A percentile compares a stretch with the other conserved stretches of the same genome.
phyloP scores from a whole-genome alignment of 2,329 filamentous ascomycete genomes.

The Curvularia eragrostidis region DNA sequence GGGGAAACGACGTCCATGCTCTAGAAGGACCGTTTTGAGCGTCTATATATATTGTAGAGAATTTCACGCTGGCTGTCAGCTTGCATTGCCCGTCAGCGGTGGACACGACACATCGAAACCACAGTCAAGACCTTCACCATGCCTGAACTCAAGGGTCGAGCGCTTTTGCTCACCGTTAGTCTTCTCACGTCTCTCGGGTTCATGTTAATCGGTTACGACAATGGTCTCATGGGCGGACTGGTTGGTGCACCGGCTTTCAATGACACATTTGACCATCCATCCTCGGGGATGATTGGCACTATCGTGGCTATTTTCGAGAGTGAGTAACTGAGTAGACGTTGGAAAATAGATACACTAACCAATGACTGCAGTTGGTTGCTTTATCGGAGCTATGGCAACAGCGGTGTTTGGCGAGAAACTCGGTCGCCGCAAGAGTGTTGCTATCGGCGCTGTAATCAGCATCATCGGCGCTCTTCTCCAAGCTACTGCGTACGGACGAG shows the following conservation, averaged over 20 bases:
- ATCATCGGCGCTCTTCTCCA: slow-evolving; percentile 24
- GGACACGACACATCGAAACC: neutral
- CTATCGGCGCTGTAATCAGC: slow-evolving; percentile 24
- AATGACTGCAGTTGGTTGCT: slow-evolving; percentile 47
- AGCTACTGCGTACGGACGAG: slow-evolving; percentile 19
- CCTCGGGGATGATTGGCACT: slow-evolving; percentile 27
- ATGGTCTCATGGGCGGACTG: slow-evolving; percentile 71
- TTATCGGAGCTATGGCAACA: slow-evolving; percentile 47
- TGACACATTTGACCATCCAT: slow-evolving; percentile 24
- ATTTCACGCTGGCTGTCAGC: neutral
- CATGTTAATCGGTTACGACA: slow-evolving; percentile 60
- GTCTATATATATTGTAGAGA: neutral
- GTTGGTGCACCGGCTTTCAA: slow-evolving; percentile 70
- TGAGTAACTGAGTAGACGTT: neutral
- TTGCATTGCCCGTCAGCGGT: neutral
- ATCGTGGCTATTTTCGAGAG: slow-evolving; percentile 32
- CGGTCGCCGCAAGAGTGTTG: slow-evolving; percentile 50
- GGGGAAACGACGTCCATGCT: neutral
- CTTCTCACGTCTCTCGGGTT: slow-evolving; percentile 43
- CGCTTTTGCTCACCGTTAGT: slow-evolving; percentile 28
- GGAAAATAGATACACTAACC: neutral
- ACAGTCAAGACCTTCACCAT: slow-evolving; percentile 12
- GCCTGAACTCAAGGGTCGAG: slow-evolving; percentile 24
- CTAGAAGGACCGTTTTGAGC: neutral
- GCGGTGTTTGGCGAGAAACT: slow-evolving; percentile 61